Evolutionary conservation across 208 protist species (phyloP), one percentile per base, ranked within the genome.

Genomic region (Balamuthia mandrillaris): DNA sequence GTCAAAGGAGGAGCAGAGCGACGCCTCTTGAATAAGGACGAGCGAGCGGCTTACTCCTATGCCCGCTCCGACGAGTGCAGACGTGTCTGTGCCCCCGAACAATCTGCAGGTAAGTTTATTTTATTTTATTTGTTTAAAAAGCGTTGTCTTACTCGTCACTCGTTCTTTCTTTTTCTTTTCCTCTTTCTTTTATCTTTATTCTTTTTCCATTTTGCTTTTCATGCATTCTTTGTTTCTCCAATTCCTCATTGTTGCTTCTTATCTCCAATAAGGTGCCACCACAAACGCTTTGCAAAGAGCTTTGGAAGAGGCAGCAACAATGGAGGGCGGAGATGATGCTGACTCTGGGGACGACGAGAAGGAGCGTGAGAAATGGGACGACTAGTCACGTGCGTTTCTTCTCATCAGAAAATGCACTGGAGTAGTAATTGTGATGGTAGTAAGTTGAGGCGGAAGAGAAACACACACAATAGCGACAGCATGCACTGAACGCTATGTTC

Each of bases 301-400:
- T 31, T 37, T 78, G 68, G 68, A 78, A 14, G 68, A 78, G 39
- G 68, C 68, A 1, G 68, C 68, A 16, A 41, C 56, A 29, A 78
- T 78, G 68, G 44, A 58, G 12, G n/a, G n/a, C n/a, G n/a, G n/a
- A n/a, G 68, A 78, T 56, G 68, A 78, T 56, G 68, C 51, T 56
- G 51, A 56, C 35, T 41, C 12, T 12, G 12, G n/a, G n/a, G n/a
- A n/a, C n/a, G n/a, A n/a, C n/a, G n/a, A n/a, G n/a, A n/a, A n/a
- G n/a, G n/a, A n/a, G n/a, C n/a, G n/a, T n/a, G n/a, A n/a, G n/a
- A n/a, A n/a, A n/a, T n/a, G n/a, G n/a, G n/a, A n/a, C n/a, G n/a
- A n/a, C n/a, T n/a, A n/a, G n/a, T n/a, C n/a, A n/a, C n/a, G n/a
- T n/a, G n/a, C n/a, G n/a, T n/a, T n/a, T n/a, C n/a, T n/a, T n/a